Base-by-base conservation (phyloP, 495 filamentous ascomycete genomes). In the Penicillium crystallinum region DNA sequence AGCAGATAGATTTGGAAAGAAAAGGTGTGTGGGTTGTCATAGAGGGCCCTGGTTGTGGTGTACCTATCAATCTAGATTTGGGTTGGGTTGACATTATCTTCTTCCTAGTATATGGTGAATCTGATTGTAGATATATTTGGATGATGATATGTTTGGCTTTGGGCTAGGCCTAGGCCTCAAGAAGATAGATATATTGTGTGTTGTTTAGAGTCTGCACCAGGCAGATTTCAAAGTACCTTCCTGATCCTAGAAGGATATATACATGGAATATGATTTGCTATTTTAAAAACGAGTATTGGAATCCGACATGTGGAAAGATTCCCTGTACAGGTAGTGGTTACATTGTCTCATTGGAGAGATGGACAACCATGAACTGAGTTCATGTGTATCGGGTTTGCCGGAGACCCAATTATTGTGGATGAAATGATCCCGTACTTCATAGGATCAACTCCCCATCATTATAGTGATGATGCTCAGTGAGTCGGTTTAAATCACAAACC, bases 1-100 rank as follows among this genome's bases (percentile, higher is more conserved):
- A 70, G 54, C 42, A 55, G 53, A 69, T 70, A 70, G 62, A 72
- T 58, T 57, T 56, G 57, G 57, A 54, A 55, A 53, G 53, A 43
- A n/a, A n/a, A 52, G 49, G 50, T 30, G 41, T 58, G 55, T 40
- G 37, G 44, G 38, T 46, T 49, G 38, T 42, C 12, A 23, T 46
- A 39, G 41, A 46, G 23, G 49, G 22, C 37, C 17, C 30, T 30
- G 31, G 34, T 40, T 46, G 48, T 41, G 48, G 18, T 42, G 47
- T 21, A 41, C 31, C n/a, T 50, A 17, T 50, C 37, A 50, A 38
- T 48, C 21, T 48, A 48, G 7, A 48, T 36, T 12, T 18, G 22
- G 2, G 29, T 38, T 38, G 34, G 34, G 34, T 37, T 30, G 46
- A 30, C 23, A 3, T 3, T 27, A 7, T 37, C 22, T 25, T 38